Base-by-base conservation (phyloP, 2,329 filamentous ascomycete genomes). In the Biscogniauxia mediterranea region DNA sequence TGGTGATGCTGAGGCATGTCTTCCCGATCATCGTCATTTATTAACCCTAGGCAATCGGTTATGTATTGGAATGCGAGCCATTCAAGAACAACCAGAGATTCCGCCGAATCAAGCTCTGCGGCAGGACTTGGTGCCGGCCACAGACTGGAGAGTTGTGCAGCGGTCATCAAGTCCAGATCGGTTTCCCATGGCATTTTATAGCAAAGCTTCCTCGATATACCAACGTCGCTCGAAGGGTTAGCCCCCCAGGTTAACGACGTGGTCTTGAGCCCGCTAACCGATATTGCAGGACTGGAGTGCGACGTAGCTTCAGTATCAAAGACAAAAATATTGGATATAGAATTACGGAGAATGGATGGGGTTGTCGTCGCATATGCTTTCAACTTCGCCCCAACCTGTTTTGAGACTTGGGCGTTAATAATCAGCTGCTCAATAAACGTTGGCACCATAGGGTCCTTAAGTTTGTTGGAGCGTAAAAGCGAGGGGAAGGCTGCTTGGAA, bases 41-140 rank as follows among this genome's bases (percentile, higher is more conserved):
- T 54, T 26, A 49, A 3, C 8, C 4, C 13, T 1, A 58, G 19
- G 13, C 17, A 26, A 17, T 58, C 57, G n/a, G n/a, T 23, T 25
- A 58, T 50, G 21, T 54, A 58, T 50, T 58, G 57, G 51, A 58
- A 58, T 17, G 57, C 51, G 15, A 58, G 57, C 57, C 57, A 58
- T 15, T 58, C 57, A 17, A 58, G 57, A 19, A 58, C 21, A 21
- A 32, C 57, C 9, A 58, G 57, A 2, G 57, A 58, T 20, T 58
- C 52, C 6, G 57, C 57, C 23, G 57, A 32, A 5, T 58, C 25
- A 15, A 53, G 25, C 51, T 49, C 5, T n/a, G 5, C 28, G 13
- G 28, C 38, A 11, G 28, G 50, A 23, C 50, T 28, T 8, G 57
- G 57, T 17, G 15, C 32, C 5, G 57, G 51, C 57, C 57, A 58